A percentile compares a stretch with the other conserved stretches of the same genome.
phyloP scores from a whole-genome alignment of 2,329 filamentous ascomycete genomes.

The Ophiostoma novo-ulmi region DNA sequence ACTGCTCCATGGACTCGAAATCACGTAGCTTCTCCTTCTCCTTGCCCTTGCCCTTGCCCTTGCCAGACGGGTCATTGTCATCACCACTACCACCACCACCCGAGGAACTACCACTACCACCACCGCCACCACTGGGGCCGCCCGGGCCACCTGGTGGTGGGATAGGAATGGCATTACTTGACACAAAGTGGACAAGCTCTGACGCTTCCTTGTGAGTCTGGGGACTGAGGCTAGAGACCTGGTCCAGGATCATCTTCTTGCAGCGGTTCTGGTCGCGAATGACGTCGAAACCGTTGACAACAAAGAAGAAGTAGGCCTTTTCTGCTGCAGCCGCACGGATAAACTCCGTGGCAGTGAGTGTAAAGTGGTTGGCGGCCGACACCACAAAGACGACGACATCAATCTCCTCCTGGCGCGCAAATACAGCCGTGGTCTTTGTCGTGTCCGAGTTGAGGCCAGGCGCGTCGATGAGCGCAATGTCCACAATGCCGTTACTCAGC shows the following conservation, averaged over 20 bases:
- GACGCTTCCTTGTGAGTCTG: conserved; percentile 86
- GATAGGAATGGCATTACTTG: conserved; percentile 88
- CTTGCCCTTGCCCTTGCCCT: conserved; percentile 85
- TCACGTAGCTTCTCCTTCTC: conserved; percentile 82
- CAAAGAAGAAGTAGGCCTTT: conserved; percentile 98
- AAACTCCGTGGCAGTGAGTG: conserved; percentile 94
- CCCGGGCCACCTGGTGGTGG: conserved; percentile 51
- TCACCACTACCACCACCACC: conserved; percentile 54
- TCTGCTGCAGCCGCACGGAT: conserved; percentile 92
- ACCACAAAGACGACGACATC: conserved; percentile 98
- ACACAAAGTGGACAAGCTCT: conserved; percentile 95
- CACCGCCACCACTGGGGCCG: conserved; percentile 51
- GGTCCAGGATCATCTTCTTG: conserved; percentile 87
- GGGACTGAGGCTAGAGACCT: conserved; percentile 81
- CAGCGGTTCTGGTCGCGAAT: conserved; percentile 89
- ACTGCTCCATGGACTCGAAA: conserved; percentile 84
- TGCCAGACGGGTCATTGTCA: conserved; percentile 60
- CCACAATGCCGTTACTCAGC: conserved; percentile 94
- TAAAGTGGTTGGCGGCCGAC: conserved; percentile 96
- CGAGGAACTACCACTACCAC: conserved; percentile 49
- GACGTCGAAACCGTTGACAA: conserved; percentile 94
- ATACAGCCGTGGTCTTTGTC: conserved; percentile 93
- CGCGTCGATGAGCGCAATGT: conserved; percentile 95
- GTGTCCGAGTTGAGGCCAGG: conserved; percentile 94
- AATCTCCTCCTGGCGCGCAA: conserved; percentile 95